Evolutionary conservation across 1,139 yeast genomes (phyloP), one percentile per base, ranked within the genome.

Genomic region (Hansenula sp.): DNA sequence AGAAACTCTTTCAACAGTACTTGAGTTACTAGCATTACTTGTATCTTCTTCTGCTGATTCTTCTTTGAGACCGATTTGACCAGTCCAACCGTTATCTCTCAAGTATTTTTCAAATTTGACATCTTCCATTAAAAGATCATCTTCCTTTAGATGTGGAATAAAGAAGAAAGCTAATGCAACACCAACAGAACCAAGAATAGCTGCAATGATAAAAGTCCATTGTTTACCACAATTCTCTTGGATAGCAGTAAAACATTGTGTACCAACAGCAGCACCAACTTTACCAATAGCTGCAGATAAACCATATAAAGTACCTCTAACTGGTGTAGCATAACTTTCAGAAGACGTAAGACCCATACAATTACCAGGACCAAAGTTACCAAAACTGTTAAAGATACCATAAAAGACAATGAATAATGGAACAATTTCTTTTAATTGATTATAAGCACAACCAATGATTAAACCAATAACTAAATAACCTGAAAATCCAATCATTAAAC

Each of bases 321-420:
- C 74, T 16, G 87, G 85, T 12, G 90, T 82, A 21, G 92, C 88
- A 54, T 71, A 84, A 3, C 78, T 69, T 59, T 84, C 92, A 26
- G 84, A 74, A 11, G 87, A 73, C 4, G 75, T 65, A 42, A 84
- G 68, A 10, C 92, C 92, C 71, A 83, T 66, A 69, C 76, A 76
- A 56, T 82, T 74, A 49, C 92, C 92, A 4, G 92, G 92, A 4
- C 94, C 92, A 51, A 82, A 66, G 60, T 82, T 82, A 52, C 89
- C 89, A 47, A 66, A 57, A 4, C 75, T 69, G 62, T 70, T 71
- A 73, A 79, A 73, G 24, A 78, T 58, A 25, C 82, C 84, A 55
- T 77, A 79, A 53, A 79, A 74, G 38, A 79, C 60, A 39, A 79
- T 72, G 57, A 79, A 79, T 22, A 77, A 59, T 6, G 78, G 74